Evolutionary conservation across 2,329 filamentous ascomycete species (phyloP), one percentile per base, ranked within the genome.

Genomic region (Keithomyces neogunnii): DNA sequence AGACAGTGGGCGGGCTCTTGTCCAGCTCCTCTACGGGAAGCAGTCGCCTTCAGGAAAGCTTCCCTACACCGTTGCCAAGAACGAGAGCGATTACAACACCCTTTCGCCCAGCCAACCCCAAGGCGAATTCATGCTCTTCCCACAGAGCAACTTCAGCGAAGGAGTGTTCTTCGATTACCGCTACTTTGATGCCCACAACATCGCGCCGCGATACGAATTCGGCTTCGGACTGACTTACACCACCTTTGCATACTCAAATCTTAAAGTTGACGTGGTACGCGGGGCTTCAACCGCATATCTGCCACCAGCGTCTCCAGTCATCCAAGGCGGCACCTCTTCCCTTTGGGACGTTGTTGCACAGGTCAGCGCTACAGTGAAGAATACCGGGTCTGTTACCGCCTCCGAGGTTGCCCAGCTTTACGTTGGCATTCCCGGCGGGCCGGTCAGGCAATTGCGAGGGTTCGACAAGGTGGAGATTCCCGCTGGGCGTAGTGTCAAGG

Each of bases 31-130:
- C 0, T 84, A 82, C 57, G 81, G 81, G 30, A 69, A 77, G 3
- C 63, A 70, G 2, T 79, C 75, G 53, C 75, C 75, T 0, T 82
- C 77, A 0, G 81, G 81, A 1, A 73, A 75, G 49, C 68, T 85
- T 1, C 79, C 81, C 0, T 85, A 82, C 59, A 85, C 82, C 0
- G 71, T 85, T 1, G 80, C 81, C 0, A 71, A 67, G 49, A 75
- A 76, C 38, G 72, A 74, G 44, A 69, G 69, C 0, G 81, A 85
- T 58, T 85, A 84, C 55, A 73, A 71, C 5, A 55, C 60, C 35
- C 59, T 78, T 0, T 19, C 19, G 19, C 62, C 73, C 2, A 58
- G 64, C 1, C 73, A 67, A 0, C 66, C 69, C 39, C 44, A 58
- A 29, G 60, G 77, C 3, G 72, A 72, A 51, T 79, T 81, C 54